Base-by-base conservation (phyloP, 257 asterid species). In the Knoxia roxburghii region DNA sequence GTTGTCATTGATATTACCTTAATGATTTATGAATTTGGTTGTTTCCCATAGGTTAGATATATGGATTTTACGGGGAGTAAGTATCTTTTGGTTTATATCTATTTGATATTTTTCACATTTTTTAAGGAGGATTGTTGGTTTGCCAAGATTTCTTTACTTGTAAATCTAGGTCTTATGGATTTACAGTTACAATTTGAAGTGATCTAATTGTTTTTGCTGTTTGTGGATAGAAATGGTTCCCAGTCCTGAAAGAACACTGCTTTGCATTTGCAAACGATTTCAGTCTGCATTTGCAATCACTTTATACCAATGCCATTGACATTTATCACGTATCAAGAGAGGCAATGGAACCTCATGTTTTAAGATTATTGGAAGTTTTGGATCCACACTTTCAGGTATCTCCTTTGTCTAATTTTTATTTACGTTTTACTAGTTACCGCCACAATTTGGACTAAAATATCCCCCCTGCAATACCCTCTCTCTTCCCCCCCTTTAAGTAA, bases 381-480 rank as follows among this genome's bases (percentile, higher is more conserved):
- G 73, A 76, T 52, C 82, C 84, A 43, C 72, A 73, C 72, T 30
- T 72, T 67, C 75, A 79, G 80, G 86, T 81, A 65, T 32, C 27
- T 48, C 48, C 55, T 52, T 39, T 26, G 3, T 18, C 13, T 3
- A 11, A 13, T 74, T 30, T 37, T 68, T 46, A n/a, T n/a, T n/a
- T n/a, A n/a, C n/a, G n/a, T n/a, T n/a, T n/a, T n/a, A n/a, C n/a
- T n/a, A n/a, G n/a, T n/a, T n/a, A n/a, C n/a, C n/a, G n/a, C n/a
- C n/a, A n/a, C n/a, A n/a, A n/a, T n/a, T n/a, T n/a, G n/a, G n/a
- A n/a, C n/a, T n/a, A n/a, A n/a, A n/a, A n/a, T n/a, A n/a, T n/a
- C n/a, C n/a, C n/a, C n/a, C n/a, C n/a, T n/a, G n/a, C n/a, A n/a
- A n/a, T n/a, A n/a, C n/a, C n/a, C n/a, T n/a, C n/a, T n/a, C n/a